Base-by-base conservation (phyloP, 1,284 basidiomycete genomes). In the Papiliotrema fonsecae region DNA sequence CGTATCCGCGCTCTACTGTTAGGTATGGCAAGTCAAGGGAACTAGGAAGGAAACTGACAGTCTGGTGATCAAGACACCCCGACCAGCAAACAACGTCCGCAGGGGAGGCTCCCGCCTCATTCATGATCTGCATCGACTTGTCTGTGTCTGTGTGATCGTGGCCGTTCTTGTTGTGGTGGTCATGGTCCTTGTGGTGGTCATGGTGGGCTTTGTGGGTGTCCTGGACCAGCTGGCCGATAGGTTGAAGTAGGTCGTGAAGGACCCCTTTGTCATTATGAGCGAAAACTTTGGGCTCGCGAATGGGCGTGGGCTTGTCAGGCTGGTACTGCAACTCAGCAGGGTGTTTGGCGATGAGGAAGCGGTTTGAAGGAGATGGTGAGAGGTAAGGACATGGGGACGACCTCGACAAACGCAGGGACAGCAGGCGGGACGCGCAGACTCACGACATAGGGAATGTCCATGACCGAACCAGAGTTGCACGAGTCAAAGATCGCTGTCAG, bases 401-500 rank as follows among this genome's bases (percentile, higher is more conserved):
- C n/a, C n/a, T n/a, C n/a, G n/a, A n/a, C n/a, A n/a, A n/a, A n/a
- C n/a, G n/a, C n/a, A n/a, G n/a, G n/a, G n/a, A n/a, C n/a, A n/a
- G n/a, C n/a, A n/a, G n/a, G n/a, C n/a, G n/a, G n/a, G n/a, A n/a
- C n/a, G n/a, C n/a, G n/a, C n/a, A n/a, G 5, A 51, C 60, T 50
- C 32, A 59, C 60, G 64, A 74, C 63, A 64, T 77, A 78, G 6
- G 77, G 77, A 11, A 78, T 56, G 55, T 78, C 77, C 41, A 77
- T 61, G 2, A 72, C 73, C 6, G 67, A 62, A 10, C 69, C 72
- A 21, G 65, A 69, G 57, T 74, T 68, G 55, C 64, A 73, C 49
- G 74, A 76, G 55, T 94, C 90, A 62, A 88, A 93, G 62, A 93
- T 88, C 26, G 87, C 83, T 7, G 91, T 94, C 44, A 96, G 75